Evolutionary conservation across 2,329 filamentous ascomycete genomes (phyloP).

Genomic region (Karstenula rhodostoma): DNA sequence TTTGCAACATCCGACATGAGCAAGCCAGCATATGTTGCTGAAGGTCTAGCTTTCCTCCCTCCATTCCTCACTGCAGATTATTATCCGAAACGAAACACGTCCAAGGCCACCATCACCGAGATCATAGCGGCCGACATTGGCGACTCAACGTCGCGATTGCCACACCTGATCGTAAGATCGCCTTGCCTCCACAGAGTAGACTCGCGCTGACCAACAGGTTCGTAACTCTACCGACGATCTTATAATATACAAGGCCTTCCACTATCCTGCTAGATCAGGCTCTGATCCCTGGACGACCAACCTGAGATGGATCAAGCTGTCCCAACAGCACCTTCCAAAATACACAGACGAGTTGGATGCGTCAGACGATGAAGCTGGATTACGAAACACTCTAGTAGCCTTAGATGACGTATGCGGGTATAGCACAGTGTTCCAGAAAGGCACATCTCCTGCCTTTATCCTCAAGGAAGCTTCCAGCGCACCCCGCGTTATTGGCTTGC

Average conservation of each 20-base stretch:
- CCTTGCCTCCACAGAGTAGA: background rate
- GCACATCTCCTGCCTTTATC: slow-evolving; percentile 80
- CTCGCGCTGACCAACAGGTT: slow-evolving; percentile 59
- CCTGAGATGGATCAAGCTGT: slow-evolving; percentile 78
- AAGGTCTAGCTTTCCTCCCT: slow-evolving; percentile 80
- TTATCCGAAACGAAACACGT: slow-evolving; percentile 72
- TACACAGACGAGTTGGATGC: slow-evolving; percentile 60
- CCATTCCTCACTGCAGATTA: slow-evolving; percentile 77
- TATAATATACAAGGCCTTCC: slow-evolving; percentile 84
- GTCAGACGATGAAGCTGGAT: slow-evolving; percentile 56
- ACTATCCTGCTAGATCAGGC: slow-evolving; percentile 52
- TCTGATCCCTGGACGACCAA: slow-evolving; percentile 60
- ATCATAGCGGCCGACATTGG: slow-evolving; percentile 86
- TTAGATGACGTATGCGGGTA: slow-evolving; percentile 77
- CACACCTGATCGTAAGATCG: slow-evolving; percentile 79
- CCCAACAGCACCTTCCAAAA: slow-evolving; percentile 72
- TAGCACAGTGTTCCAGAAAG: slow-evolving; percentile 82
- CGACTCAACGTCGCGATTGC: slow-evolving; percentile 72
- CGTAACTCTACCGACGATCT: slow-evolving; percentile 84
- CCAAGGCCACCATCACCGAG: slow-evolving; percentile 78
- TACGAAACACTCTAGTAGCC: slow-evolving; percentile 61
- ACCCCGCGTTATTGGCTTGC: slow-evolving; percentile 77
- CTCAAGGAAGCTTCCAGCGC: slow-evolving; percentile 80
- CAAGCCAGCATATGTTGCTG: slow-evolving; percentile 75
- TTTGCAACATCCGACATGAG: slow-evolving; percentile 78